Percentiles rank a stretch among this genome's conserved stretches.
Conservation (phyloP, 192 early-diverging fungal genomes). For the Powellomyces hirtus region DNA sequence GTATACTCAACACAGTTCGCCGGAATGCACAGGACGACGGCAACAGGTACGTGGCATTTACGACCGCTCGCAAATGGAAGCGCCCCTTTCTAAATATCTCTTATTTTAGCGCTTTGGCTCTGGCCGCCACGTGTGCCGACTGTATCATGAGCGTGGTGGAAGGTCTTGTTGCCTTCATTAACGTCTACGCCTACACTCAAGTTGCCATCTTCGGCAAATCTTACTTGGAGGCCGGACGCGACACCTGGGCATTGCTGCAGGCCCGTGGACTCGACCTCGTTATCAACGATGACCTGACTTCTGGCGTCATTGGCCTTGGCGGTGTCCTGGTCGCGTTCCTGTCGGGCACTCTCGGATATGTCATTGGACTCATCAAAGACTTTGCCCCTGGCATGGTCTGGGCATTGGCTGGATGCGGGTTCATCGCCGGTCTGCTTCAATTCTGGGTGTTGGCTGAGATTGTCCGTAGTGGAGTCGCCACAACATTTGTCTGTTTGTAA, state of each 20-base stretch:
- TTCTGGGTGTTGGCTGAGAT: conserved; percentile 75
- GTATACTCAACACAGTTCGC: conserved; percentile 40
- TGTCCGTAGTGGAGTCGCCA: conserved; percentile 77
- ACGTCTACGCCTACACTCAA: conserved; percentile 83
- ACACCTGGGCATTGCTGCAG: conserved; percentile 84
- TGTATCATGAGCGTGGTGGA: conserved; percentile 77
- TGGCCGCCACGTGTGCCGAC: conserved; percentile 67
- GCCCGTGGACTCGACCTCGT: conserved; percentile 47
- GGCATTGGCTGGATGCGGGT: conserved; percentile 30
- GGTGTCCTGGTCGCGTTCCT: conserved; percentile 55
- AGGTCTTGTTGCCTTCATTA: conserved; percentile 65
- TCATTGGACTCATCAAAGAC: conserved; percentile 15
- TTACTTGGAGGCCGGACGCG: conserved; percentile 50
- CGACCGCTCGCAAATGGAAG: background rate
- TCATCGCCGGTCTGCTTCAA: conserved; percentile 77
- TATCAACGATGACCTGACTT: conserved; percentile 84
- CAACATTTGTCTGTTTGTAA: conserved; percentile 87
- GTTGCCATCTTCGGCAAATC: conserved; percentile 84
- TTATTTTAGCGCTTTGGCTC: conserved; percentile 22
- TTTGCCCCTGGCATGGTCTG: background rate
- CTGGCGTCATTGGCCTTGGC: conserved; percentile 72
- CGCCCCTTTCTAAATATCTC: background rate
- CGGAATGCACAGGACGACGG: conserved; percentile 36
- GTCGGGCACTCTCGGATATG: conserved; percentile 38
- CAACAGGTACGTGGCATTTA: conserved; percentile 7